These are phyloP conservation scores for Dichotomopilus funicola DNA, from an alignment of 2,329 filamentous ascomycete genomes.

Conservation along the genomic window DNA sequence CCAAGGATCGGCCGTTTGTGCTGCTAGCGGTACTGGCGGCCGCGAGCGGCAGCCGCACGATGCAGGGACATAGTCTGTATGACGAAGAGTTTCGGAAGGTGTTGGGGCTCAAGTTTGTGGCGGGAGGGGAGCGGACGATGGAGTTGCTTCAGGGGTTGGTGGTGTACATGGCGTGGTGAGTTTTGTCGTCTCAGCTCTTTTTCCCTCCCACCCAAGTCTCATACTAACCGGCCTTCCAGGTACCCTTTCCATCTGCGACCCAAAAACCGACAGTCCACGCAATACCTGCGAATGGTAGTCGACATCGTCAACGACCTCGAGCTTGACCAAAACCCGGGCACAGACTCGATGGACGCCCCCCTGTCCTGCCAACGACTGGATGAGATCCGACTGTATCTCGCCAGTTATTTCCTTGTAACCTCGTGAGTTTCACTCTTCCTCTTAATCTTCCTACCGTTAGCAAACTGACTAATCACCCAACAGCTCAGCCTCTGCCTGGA, in stretches of 20 bases:
- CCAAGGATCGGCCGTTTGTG: slow-evolving; percentile 44
- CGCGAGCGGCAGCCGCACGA: slow-evolving; percentile 40
- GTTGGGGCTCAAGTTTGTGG: slow-evolving; percentile 49
- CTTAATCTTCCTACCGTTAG: background rate
- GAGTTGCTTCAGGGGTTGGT: slow-evolving; percentile 52
- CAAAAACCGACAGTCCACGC: slow-evolving; percentile 42
- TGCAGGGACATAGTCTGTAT: slow-evolving; percentile 47
- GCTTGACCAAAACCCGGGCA: slow-evolving; percentile 36
- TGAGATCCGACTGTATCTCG: slow-evolving; percentile 40
- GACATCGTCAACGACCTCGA: slow-evolving; percentile 46
- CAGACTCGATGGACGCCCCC: slow-evolving; percentile 19
- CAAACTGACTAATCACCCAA: slow-evolving; percentile 12
- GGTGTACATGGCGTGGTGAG: slow-evolving; percentile 52
- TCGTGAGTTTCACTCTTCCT: slow-evolving; percentile 28
- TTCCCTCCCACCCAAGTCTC: background rate
- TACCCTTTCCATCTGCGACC: slow-evolving; percentile 50
- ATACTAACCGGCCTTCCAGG: slow-evolving; percentile 30
- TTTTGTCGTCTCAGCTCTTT: background rate
- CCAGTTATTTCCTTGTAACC: slow-evolving; percentile 38
- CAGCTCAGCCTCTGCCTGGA: slow-evolving; percentile 37
- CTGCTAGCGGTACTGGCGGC: slow-evolving; percentile 48
- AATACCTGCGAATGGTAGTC: slow-evolving; percentile 47
- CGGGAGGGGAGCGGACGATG: slow-evolving; percentile 49
- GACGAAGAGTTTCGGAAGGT: slow-evolving; percentile 53
- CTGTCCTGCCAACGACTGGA: slow-evolving; percentile 32